Evolutionary conservation across 2,329 filamentous ascomycete species (phyloP).

Genomic region (Colletotrichum camelliae): DNA sequence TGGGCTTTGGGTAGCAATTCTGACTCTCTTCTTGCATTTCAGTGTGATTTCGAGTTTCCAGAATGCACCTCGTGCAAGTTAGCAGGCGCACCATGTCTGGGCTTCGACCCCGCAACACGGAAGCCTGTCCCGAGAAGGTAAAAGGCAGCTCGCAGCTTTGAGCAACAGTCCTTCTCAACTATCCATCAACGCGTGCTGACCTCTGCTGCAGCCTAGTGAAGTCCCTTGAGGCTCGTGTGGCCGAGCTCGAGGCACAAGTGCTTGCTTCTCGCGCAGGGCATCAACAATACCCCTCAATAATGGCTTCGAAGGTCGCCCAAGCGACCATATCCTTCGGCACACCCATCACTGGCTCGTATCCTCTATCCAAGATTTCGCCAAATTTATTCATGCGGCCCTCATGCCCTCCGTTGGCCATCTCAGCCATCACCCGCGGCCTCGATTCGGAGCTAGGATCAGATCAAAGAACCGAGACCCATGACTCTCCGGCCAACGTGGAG

Average conservation of each 20-base stretch:
- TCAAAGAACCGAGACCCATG: background rate
- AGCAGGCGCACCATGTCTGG: background rate
- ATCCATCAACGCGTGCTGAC: background rate
- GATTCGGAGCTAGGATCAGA: background rate
- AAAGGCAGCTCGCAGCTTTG: background rate
- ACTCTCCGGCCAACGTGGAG: background rate
- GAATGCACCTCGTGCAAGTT: background rate
- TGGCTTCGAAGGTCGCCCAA: background rate
- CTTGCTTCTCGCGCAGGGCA: no score
- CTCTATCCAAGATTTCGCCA: background rate
- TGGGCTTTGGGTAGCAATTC: background rate
- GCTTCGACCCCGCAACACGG: background rate
- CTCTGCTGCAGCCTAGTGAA: background rate
- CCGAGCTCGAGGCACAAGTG: background rate
- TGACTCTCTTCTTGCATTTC: background rate
- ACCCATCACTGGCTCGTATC: background rate
- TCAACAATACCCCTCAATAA: no score
- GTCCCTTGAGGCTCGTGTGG: background rate
- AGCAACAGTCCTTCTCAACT: background rate
- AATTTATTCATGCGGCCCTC: background rate
- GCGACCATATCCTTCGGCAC: background rate
- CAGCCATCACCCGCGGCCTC: background rate
- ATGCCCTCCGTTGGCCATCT: background rate
- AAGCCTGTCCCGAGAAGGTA: background rate
- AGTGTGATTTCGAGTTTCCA: background rate